Percentiles rank a stretch among this genome's conserved stretches.
Evolutionary conservation across 305 asterid genomes (phyloP).

Genomic region (Solanum hybrid): DNA sequence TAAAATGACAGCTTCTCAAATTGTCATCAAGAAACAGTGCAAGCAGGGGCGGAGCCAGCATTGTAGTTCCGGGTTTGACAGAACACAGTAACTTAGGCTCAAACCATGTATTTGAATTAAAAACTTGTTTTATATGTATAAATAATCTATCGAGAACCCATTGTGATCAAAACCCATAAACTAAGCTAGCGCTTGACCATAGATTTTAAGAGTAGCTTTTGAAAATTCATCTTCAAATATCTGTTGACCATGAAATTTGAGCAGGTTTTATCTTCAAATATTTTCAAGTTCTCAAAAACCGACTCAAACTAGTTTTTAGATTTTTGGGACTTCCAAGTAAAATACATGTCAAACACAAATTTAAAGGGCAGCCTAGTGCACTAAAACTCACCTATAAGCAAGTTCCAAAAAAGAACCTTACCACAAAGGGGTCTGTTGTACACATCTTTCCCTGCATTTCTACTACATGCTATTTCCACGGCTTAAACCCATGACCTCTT

Average conservation of each 20-base stretch:
- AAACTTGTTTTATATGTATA: background rate
- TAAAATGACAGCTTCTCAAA: background rate
- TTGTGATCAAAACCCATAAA: background rate
- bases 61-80: background rate
- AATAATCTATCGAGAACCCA: background rate
- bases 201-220: background rate
- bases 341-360: background rate
- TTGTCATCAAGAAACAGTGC: background rate
- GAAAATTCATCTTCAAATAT: background rate
- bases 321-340: background rate
- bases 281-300: background rate
- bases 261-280: background rate
- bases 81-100: background rate
- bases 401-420: background rate
- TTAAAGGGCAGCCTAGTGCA: background rate
- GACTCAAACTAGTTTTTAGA: too few species aligned
- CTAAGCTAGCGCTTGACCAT: background rate
- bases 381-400: background rate
- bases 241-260: background rate
- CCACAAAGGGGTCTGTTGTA: background rate
- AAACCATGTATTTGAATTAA: background rate
- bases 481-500: too few species aligned
- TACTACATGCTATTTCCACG: background rate
- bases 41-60: background rate
- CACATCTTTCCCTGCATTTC: background rate